These are phyloP conservation scores for Citrus medica DNA, from an alignment of 345 rosid genomes.

Conservation along the genomic window DNA sequence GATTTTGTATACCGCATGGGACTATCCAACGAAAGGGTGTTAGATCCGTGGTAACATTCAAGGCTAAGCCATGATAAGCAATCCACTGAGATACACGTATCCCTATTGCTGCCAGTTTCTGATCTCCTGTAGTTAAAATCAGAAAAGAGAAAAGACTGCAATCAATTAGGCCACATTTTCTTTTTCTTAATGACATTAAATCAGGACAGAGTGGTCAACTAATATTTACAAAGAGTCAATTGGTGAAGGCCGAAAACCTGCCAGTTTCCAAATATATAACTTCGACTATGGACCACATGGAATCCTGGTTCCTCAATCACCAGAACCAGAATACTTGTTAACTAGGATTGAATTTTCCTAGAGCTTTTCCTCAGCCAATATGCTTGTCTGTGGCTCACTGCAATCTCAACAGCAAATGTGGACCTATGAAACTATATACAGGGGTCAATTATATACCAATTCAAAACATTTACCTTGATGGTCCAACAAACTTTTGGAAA, in stretches of 20 bases:
- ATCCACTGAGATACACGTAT: conserved; percentile 72
- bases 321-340: neutral
- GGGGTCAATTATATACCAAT: neutral
- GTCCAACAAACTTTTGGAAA: neutral
- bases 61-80: conserved; percentile 74
- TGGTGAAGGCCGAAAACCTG: neutral
- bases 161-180: neutral
- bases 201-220: neutral
- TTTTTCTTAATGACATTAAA: neutral
- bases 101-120: conserved; percentile 80
- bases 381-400: neutral
- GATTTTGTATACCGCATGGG: conserved; percentile 74
- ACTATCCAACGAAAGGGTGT: conserved; percentile 64
- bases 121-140: conserved; percentile 45
- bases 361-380: neutral
- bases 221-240: neutral
- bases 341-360: neutral
- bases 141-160: neutral
- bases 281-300: neutral
- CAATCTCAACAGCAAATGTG: neutral
- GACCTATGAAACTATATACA: neutral
- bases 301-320: neutral
- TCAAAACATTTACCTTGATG: neutral
- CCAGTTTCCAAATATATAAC: neutral
- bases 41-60: conserved; percentile 79